Conservation (phyloP, 208 protist species). For the Leishmania aethiopica region DNA sequence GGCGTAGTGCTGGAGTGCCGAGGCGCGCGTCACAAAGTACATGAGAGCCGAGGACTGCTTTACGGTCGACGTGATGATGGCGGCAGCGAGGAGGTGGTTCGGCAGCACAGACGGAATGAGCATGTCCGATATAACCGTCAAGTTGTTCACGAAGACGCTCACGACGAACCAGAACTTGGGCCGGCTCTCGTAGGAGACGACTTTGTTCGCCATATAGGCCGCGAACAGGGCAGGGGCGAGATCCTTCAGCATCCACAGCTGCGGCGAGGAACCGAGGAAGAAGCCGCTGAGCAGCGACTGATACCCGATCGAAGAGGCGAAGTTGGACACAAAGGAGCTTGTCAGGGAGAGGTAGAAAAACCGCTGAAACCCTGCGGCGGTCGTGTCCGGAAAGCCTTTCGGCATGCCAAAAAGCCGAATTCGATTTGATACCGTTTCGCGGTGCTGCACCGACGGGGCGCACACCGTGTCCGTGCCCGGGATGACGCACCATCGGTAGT, state of each 20-base stretch:
- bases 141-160: conserved; percentile 78
- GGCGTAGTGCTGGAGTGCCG: conserved; percentile 84
- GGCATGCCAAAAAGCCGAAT: conserved; percentile 77
- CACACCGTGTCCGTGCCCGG: conserved; percentile 16
- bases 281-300: conserved; percentile 86
- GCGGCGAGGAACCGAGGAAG: conserved; percentile 76
- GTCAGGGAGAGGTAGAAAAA: conserved; percentile 81
- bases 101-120: conserved; percentile 67
- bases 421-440: conserved; percentile 39
- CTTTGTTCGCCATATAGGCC: conserved; percentile 82
- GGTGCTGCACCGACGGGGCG: conserved; percentile 37
- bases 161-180: conserved; percentile 91
- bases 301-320: conserved; percentile 83
- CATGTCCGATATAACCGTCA: conserved; percentile 83
- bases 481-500: conserved; percentile 46
- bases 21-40: conserved; percentile 80
- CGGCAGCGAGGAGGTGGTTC: conserved; percentile 67
- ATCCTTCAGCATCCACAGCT: conserved; percentile 91
- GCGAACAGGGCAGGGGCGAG: conserved; percentile 70
- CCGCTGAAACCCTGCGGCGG: conserved; percentile 67
- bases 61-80: conserved; percentile 74
- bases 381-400: conserved; percentile 72
- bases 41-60: conserved; percentile 85
- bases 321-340: conserved; percentile 81
- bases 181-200: conserved; percentile 87